Evolutionary conservation across 371 early-diverging fungal species (phyloP).

Genomic region (Mortierella polycephala): DNA sequence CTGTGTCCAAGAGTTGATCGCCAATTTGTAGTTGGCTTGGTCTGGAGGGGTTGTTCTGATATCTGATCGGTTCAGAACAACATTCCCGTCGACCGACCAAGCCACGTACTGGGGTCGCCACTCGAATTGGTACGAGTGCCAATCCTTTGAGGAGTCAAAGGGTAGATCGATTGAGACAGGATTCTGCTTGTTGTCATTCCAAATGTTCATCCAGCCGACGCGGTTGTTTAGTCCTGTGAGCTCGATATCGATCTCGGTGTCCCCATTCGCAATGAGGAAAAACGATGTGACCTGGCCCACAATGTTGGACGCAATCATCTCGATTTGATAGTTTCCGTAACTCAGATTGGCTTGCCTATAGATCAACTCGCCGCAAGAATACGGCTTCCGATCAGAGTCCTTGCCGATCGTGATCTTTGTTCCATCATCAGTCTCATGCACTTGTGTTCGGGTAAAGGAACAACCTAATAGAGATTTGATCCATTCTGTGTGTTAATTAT

Average conservation of each 20-base stretch:
- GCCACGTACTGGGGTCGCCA: slow-evolving; percentile 28
- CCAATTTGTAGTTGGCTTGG: slow-evolving; percentile 34
- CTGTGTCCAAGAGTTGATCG: slow-evolving; percentile 50
- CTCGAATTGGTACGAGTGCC: slow-evolving; percentile 45
- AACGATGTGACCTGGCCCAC: slow-evolving; percentile 48
- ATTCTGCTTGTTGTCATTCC: slow-evolving; percentile 35
- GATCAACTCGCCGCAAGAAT: slow-evolving; percentile 45
- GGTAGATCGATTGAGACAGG: slow-evolving; percentile 36
- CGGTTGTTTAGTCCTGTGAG: slow-evolving; percentile 40
- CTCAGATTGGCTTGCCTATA: slow-evolving; percentile 19
- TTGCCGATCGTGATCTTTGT: slow-evolving; percentile 41
- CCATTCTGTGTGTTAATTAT: not conserved
- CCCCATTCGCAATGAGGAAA: slow-evolving; percentile 43
- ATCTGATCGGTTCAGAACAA: slow-evolving; percentile 44
- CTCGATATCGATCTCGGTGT: slow-evolving; percentile 50
- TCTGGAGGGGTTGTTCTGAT: slow-evolving; percentile 29
- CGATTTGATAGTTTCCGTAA: slow-evolving; percentile 46
- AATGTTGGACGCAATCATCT: slow-evolving; percentile 43
- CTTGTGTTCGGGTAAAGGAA: slow-evolving; percentile 39
- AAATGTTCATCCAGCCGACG: slow-evolving; percentile 45
- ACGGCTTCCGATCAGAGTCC: slow-evolving; percentile 40
- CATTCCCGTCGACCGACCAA: slow-evolving; percentile 37
- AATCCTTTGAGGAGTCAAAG: slow-evolving; percentile 28
- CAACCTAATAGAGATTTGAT: slow-evolving; percentile 17
- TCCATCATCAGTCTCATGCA: slow-evolving; percentile 20